These are phyloP conservation scores for Sclerotinia minor DNA, from an alignment of 2,329 filamentous ascomycete genomes.

Conservation along the genomic window DNA sequence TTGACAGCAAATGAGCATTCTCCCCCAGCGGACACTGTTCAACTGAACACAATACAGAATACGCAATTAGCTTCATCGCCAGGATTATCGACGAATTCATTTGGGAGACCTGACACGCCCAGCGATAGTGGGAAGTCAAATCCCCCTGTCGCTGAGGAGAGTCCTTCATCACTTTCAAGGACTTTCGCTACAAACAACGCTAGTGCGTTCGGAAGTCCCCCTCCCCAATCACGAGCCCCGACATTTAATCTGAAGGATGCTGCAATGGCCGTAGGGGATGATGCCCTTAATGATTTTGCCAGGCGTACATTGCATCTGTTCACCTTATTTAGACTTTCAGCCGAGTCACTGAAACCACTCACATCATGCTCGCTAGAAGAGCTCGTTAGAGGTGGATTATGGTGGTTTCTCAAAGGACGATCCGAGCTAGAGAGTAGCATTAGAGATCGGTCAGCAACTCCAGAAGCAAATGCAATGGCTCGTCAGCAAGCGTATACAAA, in stretches of 20 bases:
- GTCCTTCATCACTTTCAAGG: neutral
- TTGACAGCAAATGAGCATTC: constrained; percentile 24
- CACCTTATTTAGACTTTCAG: constrained; percentile 74
- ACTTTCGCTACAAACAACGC: neutral
- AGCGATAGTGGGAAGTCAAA: constrained; percentile 20
- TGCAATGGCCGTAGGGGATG: constrained; percentile 47
- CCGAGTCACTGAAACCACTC: constrained; percentile 69
- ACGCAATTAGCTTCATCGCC: constrained; percentile 25
- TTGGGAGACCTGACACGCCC: constrained; percentile 26
- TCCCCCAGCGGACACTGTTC: constrained; percentile 32
- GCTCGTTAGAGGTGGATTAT: constrained; percentile 71
- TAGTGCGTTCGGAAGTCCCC: constrained; percentile 23
- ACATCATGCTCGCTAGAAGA: constrained; percentile 63
- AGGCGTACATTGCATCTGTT: constrained; percentile 70
- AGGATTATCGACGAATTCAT: constrained; percentile 27
- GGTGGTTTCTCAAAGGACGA: constrained; percentile 89
- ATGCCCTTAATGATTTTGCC: constrained; percentile 69
- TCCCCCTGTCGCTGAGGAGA: constrained; percentile 15
- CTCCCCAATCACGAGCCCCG: constrained; percentile 26
- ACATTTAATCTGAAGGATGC: constrained; percentile 35
- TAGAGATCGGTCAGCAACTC: constrained; percentile 59
- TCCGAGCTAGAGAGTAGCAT: constrained; percentile 72
- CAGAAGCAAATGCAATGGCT: constrained; percentile 54
- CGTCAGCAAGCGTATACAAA: constrained; percentile 81
- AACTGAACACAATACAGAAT: constrained; percentile 38